Evolutionary conservation across 177 flowering plant genomes (phyloP), one percentile per base, ranked within the genome.

Genomic region (Vitis hybrid): DNA sequence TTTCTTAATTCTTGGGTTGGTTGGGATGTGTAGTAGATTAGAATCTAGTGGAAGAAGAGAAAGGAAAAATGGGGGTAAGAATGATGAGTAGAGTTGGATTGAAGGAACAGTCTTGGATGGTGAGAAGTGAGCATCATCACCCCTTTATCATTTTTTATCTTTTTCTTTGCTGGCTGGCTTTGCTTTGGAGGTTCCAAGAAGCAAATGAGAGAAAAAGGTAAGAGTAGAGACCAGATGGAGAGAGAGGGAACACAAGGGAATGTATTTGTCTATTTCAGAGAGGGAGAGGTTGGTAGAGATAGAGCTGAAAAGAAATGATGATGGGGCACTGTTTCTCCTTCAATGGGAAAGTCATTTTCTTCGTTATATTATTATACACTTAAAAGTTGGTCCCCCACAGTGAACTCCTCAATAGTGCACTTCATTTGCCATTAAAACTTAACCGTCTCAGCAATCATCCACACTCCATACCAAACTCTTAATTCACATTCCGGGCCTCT

Each of bases 41-140:
- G 47, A 38, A 38, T 38, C 47, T 38, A 38, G 47, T 7, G 47
- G 47, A 54, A 47, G 24, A 50, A 18, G 54, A 49, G 61, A 11
- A 13, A 44, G 14, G 20, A 2, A 44, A 64, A 69, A 52, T 63
- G 55, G 66, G 58, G 54, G 31, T 11, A 58, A 11, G 74, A 20
- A 62, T 38, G 59, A n/a, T 52, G 72, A 73, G 78, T 80, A 71
- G 90, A 88, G 89, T 88, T 81, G 82, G 88, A 83, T 86, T 82
- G 75, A 88, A 86, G 90, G 22, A 84, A 85, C 68, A 81, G 75
- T 70, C 71, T 77, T 73, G 81, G 84, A 76, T 24, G 91, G 85
- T 84, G 73, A 73, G 82, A 80, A 69, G 81, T 81, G 64, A 59
- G 60, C 47, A 84, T 84, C 88, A 85, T 79, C 67, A 78, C 82